A percentile compares a stretch with the other conserved stretches of the same genome.
Evolutionary conservation across 331 rosid species (phyloP).

Genomic region (Quercus tomentella): DNA sequence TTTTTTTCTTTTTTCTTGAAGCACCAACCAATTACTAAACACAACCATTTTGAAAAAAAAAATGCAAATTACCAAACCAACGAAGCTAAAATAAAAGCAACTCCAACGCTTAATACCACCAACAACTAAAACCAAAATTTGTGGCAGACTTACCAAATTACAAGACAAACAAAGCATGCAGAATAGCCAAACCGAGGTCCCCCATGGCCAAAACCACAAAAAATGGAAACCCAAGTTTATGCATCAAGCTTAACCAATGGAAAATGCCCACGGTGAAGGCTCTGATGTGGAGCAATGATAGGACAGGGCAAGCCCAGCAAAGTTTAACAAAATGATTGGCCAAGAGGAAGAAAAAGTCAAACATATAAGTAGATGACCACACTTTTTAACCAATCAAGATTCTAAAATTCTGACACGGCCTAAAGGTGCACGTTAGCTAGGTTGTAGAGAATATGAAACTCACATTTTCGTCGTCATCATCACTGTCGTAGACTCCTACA

Average conservation of each 20-base stretch:
- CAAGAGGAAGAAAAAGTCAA: not conserved
- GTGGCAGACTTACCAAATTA: not conserved
- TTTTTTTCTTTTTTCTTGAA: not conserved
- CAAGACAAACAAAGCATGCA: not conserved
- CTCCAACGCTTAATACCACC: not conserved
- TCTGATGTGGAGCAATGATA: not conserved
- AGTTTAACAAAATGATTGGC: not conserved
- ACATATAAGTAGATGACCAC: not conserved
- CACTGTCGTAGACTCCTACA: conserved; percentile 82
- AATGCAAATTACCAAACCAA: not conserved
- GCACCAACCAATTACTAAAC: too few relatives aligned
- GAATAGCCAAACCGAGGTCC: not conserved
- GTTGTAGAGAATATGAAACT: not conserved
- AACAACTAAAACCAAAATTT: not conserved
- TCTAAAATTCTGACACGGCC: not conserved
- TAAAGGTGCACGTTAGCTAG: not conserved
- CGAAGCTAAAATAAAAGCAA: too few relatives aligned
- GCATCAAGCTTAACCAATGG: not conserved
- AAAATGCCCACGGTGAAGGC: not conserved
- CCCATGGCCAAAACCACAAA: not conserved
- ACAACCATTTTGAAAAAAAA: too few relatives aligned
- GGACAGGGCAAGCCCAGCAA: too few relatives aligned
- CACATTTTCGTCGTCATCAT: conserved; percentile 84
- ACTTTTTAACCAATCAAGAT: not conserved
- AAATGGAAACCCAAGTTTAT: not conserved